A percentile compares a stretch with the other conserved stretches of the same genome.
Evolutionary conservation across 805 yeast genomes (phyloP).

Genomic region (Priceomyces haplophilus): DNA sequence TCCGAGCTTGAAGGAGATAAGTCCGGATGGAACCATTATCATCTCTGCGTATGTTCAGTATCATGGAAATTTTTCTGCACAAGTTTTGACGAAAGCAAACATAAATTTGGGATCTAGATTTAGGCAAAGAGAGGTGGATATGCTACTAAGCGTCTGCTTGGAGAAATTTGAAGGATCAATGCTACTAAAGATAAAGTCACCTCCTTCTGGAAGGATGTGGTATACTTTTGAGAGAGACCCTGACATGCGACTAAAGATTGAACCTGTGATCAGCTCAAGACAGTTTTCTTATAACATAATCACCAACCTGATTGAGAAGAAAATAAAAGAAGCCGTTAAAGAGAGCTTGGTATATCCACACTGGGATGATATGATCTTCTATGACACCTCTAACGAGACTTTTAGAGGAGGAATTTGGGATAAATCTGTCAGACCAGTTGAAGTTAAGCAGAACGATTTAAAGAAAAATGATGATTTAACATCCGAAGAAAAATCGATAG

Average conservation of each 20-base stretch:
- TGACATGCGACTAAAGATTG: conserved; percentile 66
- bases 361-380: conserved; percentile 84
- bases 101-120: conserved; percentile 74
- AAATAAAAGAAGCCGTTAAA: conserved; percentile 72
- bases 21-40: conserved; percentile 76
- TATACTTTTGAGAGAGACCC: conserved; percentile 84
- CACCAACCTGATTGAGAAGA: conserved; percentile 74
- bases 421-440: conserved; percentile 21
- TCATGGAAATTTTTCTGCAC: conserved; percentile 71
- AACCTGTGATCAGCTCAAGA: conserved; percentile 87
- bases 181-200: conserved; percentile 70
- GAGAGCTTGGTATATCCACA: conserved; percentile 81
- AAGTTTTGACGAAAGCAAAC: conserved; percentile 76
- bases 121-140: conserved; percentile 69
- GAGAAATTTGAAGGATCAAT: conserved; percentile 72
- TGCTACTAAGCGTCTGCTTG: conserved; percentile 67
- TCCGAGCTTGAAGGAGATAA: conserved; percentile 64
- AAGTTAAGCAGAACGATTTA: neutral
- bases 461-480: neutral
- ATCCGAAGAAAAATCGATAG: neutral
- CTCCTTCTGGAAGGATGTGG: conserved; percentile 91
- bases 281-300: conserved; percentile 75
- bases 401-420: conserved; percentile 97
- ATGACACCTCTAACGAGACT: conserved; percentile 59
- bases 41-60: conserved; percentile 63